phyloP scores from a whole-genome alignment of 768 basidiomycete species.

The Lactarius evosmus region DNA sequence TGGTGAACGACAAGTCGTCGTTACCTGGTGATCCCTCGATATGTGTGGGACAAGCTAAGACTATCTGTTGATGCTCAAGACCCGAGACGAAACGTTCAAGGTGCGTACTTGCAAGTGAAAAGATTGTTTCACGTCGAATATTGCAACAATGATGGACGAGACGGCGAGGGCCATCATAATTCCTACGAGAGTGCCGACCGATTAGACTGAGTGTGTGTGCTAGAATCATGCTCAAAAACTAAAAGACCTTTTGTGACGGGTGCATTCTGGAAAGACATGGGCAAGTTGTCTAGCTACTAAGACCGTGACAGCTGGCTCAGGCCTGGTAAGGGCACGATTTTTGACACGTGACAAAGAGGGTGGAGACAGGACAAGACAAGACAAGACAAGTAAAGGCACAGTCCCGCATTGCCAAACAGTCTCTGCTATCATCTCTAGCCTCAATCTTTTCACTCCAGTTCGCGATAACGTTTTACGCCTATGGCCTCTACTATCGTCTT shows the following conservation, averaged over 20 bases:
- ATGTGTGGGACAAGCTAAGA: constrained; percentile 80
- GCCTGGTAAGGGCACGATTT: neutral
- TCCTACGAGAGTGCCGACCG: constrained; percentile 42
- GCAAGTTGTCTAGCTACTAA: too few relatives aligned
- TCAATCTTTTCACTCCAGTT: constrained; percentile 32
- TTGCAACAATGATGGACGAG: constrained; percentile 66
- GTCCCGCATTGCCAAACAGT: neutral
- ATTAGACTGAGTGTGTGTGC: constrained; percentile 4
- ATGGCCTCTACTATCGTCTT: constrained; percentile 32
- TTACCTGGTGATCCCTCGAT: constrained; percentile 85
- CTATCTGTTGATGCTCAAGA: neutral
- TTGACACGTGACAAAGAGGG: constrained; percentile 16
- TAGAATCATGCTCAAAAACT: neutral
- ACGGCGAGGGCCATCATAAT: constrained; percentile 72
- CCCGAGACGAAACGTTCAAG: constrained; percentile 15
- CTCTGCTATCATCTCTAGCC: neutral
- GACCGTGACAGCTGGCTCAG: neutral
- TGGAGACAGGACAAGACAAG: neutral
- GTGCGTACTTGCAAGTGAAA: constrained; percentile 71
- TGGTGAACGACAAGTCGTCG: constrained; percentile 20
- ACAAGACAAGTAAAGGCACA: neutral
- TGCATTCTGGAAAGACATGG: constrained; percentile 81
- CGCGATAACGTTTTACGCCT: constrained; percentile 34
- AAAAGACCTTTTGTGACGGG: constrained; percentile 72
- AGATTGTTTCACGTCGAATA: constrained; percentile 88